These are phyloP conservation scores for Collariella sp. DNA, from an alignment of 495 filamentous ascomycete species.

Conservation along the genomic window DNA sequence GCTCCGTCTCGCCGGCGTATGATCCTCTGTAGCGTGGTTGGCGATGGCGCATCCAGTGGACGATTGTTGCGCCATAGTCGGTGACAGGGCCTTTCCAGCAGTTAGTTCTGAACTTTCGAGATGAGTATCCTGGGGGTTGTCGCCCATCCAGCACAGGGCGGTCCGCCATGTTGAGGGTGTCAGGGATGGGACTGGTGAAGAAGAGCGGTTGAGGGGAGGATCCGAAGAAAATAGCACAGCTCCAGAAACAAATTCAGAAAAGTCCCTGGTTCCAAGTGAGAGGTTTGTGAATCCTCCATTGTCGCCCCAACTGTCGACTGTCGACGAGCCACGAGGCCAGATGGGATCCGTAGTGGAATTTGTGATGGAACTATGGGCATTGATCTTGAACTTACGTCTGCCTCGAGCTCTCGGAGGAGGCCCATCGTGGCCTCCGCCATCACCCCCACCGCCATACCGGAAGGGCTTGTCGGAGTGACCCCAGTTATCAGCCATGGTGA, in stretches of 20 bases:
- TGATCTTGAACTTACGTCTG: slow-evolving; percentile 10
- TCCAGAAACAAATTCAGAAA: too few relatives aligned
- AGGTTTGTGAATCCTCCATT: neutral
- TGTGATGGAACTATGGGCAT: neutral
- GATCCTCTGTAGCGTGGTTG: slow-evolving; percentile 63
- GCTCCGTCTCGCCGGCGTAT: slow-evolving; percentile 61
- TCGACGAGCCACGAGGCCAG: neutral
- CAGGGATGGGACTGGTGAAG: neutral
- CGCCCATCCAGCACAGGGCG: neutral
- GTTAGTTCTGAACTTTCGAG: slow-evolving; percentile 13
- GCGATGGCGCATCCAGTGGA: slow-evolving; percentile 86
- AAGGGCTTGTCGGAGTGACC: slow-evolving; percentile 29
- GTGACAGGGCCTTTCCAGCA: slow-evolving; percentile 64
- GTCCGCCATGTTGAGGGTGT: neutral
- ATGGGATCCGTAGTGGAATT: neutral
- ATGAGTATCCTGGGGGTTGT: neutral
- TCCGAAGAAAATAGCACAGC: neutral
- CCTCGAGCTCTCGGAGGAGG: slow-evolving; percentile 21
- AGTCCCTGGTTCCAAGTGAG: neutral
- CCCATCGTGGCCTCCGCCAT: slow-evolving; percentile 17
- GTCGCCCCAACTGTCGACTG: neutral
- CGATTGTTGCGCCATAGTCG: slow-evolving; percentile 87
- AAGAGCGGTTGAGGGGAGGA: neutral
- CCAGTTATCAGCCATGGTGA: slow-evolving; percentile 36
- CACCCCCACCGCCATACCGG: slow-evolving; percentile 12